Percentiles rank a stretch among this genome's conserved stretches.
These are phyloP conservation scores for Macrolepiota fuliginosa DNA, from an alignment of 768 basidiomycete species.

Conservation along the genomic window DNA sequence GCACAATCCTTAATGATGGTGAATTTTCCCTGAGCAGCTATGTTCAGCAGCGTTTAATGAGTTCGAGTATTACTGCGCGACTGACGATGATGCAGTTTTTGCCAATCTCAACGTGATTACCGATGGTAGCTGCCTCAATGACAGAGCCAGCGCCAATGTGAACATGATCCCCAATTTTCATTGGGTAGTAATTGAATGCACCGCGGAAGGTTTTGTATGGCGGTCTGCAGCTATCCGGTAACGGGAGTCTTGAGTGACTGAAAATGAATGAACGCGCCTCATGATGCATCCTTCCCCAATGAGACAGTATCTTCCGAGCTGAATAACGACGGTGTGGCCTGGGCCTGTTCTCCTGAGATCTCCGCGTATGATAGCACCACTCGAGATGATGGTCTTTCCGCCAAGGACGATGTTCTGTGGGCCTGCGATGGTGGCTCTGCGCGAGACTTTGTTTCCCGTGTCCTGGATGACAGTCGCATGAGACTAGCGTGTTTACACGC, in stretches of 20 bases:
- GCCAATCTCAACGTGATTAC: slow-evolving; percentile 92
- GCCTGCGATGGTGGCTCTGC: slow-evolving; percentile 87
- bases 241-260: neutral
- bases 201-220: slow-evolving; percentile 90
- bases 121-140: slow-evolving; percentile 93
- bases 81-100: slow-evolving; percentile 92
- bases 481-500: neutral
- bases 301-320: slow-evolving; percentile 89
- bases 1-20: slow-evolving; percentile 96
- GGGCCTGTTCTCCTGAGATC: slow-evolving; percentile 88
- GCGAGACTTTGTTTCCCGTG: slow-evolving; percentile 94
- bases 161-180: slow-evolving; percentile 95
- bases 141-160: slow-evolving; percentile 88
- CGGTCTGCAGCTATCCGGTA: slow-evolving; percentile 42
- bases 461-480: slow-evolving; percentile 48
- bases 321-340: slow-evolving; percentile 92
- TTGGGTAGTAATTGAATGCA: slow-evolving; percentile 95
- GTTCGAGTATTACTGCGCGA: slow-evolving; percentile 1
- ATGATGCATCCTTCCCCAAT: slow-evolving; percentile 90
- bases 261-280: slow-evolving; percentile 43
- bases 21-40: slow-evolving; percentile 76
- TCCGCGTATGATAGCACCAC: slow-evolving; percentile 87
- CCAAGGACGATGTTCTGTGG: slow-evolving; percentile 97
- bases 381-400: slow-evolving; percentile 95
- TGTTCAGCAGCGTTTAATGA: neutral